Evolutionary conservation across 768 basidiomycete genomes (phyloP).

Genomic region (Mycena filopes): DNA sequence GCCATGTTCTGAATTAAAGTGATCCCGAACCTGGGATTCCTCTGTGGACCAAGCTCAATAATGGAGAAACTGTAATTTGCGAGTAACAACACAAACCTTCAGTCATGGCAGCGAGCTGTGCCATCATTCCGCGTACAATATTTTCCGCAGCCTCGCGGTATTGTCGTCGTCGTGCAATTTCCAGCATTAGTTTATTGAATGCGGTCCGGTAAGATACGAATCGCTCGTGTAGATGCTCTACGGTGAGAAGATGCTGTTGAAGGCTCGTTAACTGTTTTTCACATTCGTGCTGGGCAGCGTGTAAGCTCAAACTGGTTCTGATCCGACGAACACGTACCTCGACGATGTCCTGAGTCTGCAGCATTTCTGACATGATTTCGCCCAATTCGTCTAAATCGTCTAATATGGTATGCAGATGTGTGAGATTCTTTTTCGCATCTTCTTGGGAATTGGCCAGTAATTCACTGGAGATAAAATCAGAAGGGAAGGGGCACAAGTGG

Average conservation of each 20-base stretch:
- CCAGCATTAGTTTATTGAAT: constrained; percentile 77
- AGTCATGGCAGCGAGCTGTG: constrained; percentile 70
- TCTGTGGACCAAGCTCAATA: constrained; percentile 53
- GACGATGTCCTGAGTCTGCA: constrained; percentile 72
- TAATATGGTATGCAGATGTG: constrained; percentile 59
- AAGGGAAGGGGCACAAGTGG: constrained; percentile 7
- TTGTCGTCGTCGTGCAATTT: constrained; percentile 74
- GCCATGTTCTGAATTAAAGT: constrained; percentile 81
- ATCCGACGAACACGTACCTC: constrained; percentile 58
- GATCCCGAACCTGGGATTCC: constrained; percentile 70
- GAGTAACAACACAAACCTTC: constrained; percentile 58
- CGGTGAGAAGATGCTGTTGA: constrained; percentile 67
- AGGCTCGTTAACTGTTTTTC: constrained; percentile 65
- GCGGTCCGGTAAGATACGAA: constrained; percentile 78
- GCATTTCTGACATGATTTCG: constrained; percentile 83
- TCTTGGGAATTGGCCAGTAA: constrained; percentile 58
- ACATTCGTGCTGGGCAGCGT: constrained; percentile 55
- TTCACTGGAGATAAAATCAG: constrained; percentile 52
- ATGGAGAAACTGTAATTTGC: neutral
- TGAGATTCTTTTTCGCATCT: constrained; percentile 57
- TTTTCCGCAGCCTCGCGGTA: constrained; percentile 75
- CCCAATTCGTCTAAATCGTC: constrained; percentile 81
- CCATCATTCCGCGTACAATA: constrained; percentile 72
- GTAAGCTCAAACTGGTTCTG: neutral
- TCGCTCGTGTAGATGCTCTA: constrained; percentile 72